Evolutionary conservation across 1,284 basidiomycete species (phyloP), one percentile per base, ranked within the genome.

Genomic region (Puccinia coronata): DNA sequence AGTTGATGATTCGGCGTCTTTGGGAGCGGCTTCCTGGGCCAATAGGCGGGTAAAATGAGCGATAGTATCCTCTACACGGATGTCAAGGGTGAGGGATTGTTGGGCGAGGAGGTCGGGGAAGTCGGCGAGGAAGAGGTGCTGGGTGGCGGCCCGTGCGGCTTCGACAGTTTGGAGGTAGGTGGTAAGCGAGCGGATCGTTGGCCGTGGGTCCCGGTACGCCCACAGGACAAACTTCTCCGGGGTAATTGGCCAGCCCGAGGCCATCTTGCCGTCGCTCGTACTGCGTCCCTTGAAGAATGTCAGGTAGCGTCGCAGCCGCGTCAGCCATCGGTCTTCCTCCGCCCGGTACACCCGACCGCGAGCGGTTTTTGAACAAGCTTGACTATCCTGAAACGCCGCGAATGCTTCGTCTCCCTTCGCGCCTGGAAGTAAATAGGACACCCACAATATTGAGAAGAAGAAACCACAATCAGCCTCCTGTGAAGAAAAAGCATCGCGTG

Each of bases 171-270:
- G 69, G 2, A 71, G 28, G 47, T 53, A 71, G 14, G 47, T 51
- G 8, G 47, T 71, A 28, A 71, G 25, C 2, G 69, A 71, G 14
- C 47, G 47, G 51, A 51, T 16, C 12, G 69, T 36, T 2, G 47
- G 69, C 2, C 47, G 28, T 6, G 69, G 69, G 41, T 71, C 69
- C 5, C 23, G 18, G 18, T 31, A 1, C 6, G 69, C 51, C 69
- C 69, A 71, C 25, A 71, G 47, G 28, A 51, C 6, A 11, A 71
- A 71, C 69, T 71, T 71, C 18, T 71, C 28, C 47, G 5, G 2
- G 51, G 69, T 71, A 31, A 71, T 71, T 2, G 69, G 69, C 69
- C 69, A 71, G 2, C 69, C 69, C 25, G 69, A 71, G 28, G 51
- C 47, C 4, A n/a, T 67, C 63, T 67, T 67, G 4, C 34, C 34